Evolutionary conservation across 108 stramenopile species (phyloP).

Genomic region (Pseudonitzschia multistriata): DNA sequence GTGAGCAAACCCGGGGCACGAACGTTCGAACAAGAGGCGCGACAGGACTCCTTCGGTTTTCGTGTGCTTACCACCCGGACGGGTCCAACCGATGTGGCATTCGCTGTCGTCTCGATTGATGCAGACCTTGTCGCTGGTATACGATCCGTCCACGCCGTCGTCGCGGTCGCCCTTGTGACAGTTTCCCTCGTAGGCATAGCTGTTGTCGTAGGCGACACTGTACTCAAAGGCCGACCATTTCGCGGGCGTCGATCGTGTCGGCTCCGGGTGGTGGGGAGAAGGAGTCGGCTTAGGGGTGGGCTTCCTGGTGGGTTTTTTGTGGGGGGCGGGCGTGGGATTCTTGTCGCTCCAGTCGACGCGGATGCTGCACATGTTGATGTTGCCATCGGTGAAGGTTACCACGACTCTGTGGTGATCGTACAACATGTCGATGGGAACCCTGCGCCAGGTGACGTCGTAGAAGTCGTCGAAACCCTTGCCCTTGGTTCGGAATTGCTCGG

Average conservation of each 20-base stretch:
- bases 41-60: not conserved
- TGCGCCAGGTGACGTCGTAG: constrained; percentile 2
- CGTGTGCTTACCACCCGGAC: not conserved
- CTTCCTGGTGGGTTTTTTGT: not conserved
- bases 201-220: not conserved
- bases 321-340: not conserved
- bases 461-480: not conserved
- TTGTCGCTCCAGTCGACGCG: constrained; percentile 6
- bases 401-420: constrained; percentile 4
- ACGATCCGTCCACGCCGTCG: constrained; percentile 1
- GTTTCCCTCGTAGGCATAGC: not conserved
- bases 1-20: not conserved
- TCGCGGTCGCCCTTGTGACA: constrained; percentile 1
- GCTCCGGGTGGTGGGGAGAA: not conserved
- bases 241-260: not conserved
- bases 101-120: not conserved
- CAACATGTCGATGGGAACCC: not conserved
- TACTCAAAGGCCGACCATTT: constrained; percentile 9
- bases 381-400: constrained; percentile 1
- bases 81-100: constrained; percentile 1
- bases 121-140: not conserved
- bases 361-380: constrained; percentile 8
- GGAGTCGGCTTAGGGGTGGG: not conserved
- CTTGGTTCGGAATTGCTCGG: not conserved
- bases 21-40: not conserved